These are phyloP conservation scores for Solanum hybrid DNA, from an alignment of 305 asterid genomes.

Conservation along the genomic window DNA sequence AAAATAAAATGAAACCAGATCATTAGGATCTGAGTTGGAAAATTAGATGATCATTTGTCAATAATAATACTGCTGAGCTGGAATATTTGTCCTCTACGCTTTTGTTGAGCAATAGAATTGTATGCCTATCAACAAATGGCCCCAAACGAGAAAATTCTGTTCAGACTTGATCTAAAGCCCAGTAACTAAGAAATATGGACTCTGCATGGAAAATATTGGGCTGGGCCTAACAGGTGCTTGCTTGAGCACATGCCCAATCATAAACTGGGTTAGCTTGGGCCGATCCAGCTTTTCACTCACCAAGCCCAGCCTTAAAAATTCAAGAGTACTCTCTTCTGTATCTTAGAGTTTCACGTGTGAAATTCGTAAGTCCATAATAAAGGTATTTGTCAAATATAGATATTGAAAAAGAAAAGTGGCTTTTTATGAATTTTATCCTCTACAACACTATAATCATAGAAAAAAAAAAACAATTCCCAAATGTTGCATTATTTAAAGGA, in stretches of 20 bases:
- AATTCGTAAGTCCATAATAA: neutral
- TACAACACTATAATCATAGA: no score
- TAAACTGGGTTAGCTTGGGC: neutral
- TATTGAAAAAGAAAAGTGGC: no score
- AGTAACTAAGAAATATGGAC: no score
- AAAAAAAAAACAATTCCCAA: no score
- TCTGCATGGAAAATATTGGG: neutral
- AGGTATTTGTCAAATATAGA: neutral
- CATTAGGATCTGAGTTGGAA: neutral
- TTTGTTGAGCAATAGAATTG: neutral
- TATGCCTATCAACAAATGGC: neutral
- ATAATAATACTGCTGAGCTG: neutral
- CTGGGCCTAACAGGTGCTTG: neutral
- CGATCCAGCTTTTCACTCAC: neutral
- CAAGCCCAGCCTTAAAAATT: neutral
- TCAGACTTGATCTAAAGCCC: neutral
- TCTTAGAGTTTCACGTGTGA: neutral
- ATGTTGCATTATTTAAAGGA: no score
- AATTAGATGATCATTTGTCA: neutral
- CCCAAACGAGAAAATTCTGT: neutral
- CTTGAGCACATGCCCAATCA: neutral
- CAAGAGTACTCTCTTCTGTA: neutral
- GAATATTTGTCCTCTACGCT: neutral
- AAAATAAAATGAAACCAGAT: neutral
- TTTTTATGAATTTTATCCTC: no score